Evolutionary conservation across 805 yeast species (phyloP), one percentile per base, ranked within the genome.

Genomic region (Lachancea sp.): DNA sequence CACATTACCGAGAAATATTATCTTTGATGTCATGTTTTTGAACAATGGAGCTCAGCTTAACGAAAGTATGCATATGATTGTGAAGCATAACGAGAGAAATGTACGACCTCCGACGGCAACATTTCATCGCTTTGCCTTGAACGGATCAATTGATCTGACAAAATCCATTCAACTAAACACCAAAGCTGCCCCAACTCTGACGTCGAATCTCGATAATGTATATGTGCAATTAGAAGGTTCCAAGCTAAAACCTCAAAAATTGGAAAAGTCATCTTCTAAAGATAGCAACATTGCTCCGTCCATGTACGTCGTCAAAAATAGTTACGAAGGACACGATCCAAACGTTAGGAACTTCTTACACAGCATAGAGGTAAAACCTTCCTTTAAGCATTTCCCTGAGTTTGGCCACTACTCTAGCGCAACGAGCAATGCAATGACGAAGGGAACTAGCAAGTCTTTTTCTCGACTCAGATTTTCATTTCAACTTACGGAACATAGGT

Each of bases 241-340:
- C 4, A 46, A 60, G 1, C 45, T 60, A 1, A 38, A 47, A 13
- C 20, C 38, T 8, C 46, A 47, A 5, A 12, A 7, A 4, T 8
- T 11, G 11, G n/a, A 24, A 12, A 18, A 12, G 15, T 19, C 23
- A 2, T 34, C 36, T 5, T 12, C 25, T 4, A 19, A 35, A 12
- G 36, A 29, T 17, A 9, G 25, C 19, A 25, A 25, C 7, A 18
- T 15, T 8, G 15, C 3, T 7, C 35, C 45, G 11, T 23, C 33
- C 18, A 42, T 33, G 28, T 58, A 51, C 26, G 59, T 62, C 13
- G 57, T 74, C 15, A 63, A 62, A 29, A 78, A 76, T 51, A 80
- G 81, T 50, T 87, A 86, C 55, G 69, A 66, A 2, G 96, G 95
- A 0, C 62, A 66, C 19, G 80, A 83, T 51, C 79, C 80, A 1